These are phyloP conservation scores for Cydonia oblonga DNA, from an alignment of 331 rosid genomes.

Conservation along the genomic window DNA sequence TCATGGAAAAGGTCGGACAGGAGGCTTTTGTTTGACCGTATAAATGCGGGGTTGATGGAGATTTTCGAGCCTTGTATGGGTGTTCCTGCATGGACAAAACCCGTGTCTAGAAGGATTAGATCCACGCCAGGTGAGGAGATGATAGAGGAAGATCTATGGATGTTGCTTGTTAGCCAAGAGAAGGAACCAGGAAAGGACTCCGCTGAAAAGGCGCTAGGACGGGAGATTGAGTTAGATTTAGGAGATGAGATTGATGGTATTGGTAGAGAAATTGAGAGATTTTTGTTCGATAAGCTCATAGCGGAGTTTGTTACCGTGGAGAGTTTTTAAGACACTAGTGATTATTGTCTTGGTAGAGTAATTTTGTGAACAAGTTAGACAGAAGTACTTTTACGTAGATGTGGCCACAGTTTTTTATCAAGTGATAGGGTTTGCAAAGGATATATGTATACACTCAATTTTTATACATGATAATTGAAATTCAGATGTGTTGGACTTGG, in stretches of 20 bases:
- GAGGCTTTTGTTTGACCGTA: slow-evolving; percentile 67
- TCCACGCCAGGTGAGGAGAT: slow-evolving; percentile 22
- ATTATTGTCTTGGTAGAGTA: slow-evolving; percentile 4
- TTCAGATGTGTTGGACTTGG: not conserved
- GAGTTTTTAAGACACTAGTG: slow-evolving; percentile 17
- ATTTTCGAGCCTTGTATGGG: slow-evolving; percentile 41
- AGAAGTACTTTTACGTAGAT: slow-evolving; percentile 8
- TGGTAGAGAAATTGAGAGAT: slow-evolving; percentile 50
- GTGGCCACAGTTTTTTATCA: slow-evolving; percentile 22
- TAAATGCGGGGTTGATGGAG: slow-evolving; percentile 44
- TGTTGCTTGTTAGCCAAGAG: slow-evolving; percentile 40
- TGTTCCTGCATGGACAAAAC: slow-evolving; percentile 38
- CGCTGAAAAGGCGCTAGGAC: slow-evolving; percentile 24
- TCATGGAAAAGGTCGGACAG: slow-evolving; percentile 68
- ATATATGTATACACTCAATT: not conserved
- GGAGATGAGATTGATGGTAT: slow-evolving; percentile 46
- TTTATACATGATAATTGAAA: not conserved
- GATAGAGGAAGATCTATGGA: slow-evolving; percentile 73
- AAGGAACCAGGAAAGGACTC: slow-evolving; percentile 37
- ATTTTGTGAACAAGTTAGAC: not conserved
- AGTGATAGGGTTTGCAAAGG: slow-evolving; percentile 4
- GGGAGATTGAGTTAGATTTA: slow-evolving; percentile 53
- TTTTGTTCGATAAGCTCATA: slow-evolving; percentile 52
- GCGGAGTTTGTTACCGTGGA: slow-evolving; percentile 40
- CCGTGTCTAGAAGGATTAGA: slow-evolving; percentile 45